Base-by-base conservation (phyloP, 495 filamentous ascomycete species). In the Lasiosphaeria ovina region DNA sequence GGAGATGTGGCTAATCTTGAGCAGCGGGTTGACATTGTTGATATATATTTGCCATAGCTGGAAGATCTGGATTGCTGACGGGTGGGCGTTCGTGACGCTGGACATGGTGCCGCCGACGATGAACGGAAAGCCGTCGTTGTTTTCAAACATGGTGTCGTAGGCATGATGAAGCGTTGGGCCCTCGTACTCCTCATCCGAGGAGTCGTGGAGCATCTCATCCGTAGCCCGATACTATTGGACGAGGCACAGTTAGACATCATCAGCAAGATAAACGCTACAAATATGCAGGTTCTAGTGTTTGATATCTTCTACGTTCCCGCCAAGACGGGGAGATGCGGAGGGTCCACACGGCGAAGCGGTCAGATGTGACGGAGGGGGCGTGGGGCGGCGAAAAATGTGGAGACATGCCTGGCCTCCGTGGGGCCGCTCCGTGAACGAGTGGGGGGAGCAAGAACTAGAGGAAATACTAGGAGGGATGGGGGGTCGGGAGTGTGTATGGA, bases 11-110 rank as follows among this genome's bases (percentile, higher is more conserved):
- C 85, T 79, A 32, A 90, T 70, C 64, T 89, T 90, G 14, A 83
- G 78, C n/a, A 91, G 66, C 2, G 87, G 87, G 67, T 90, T 85
- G 67, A 90, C 81, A 70, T 88, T 88, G 56, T 79, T 79, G 49
- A 89, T 78, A 66, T 87, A 90, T 0, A 82, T 80, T 65, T 91
- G 86, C 89, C 89, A 91, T 17, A 92, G 69, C 62, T 85, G 82
- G 63, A 91, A 86, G 24, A 91, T 86, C 58, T 91, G 87, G 55
- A 90, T 78, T 6, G 85, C 72, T 4, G 72, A 69, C 1, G 89
- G 89, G 73, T 93, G 89, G n/a, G 85, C 68, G 48, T 68, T 66
- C 6, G 77, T 77, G 51, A 81, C 80, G 66, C 65, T 82, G 68
- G 69, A 73, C 63, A 66, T 67, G 57, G 66, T 69, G 33, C 70